A percentile compares a stretch with the other conserved stretches of the same genome.
Evolutionary conservation across 495 filamentous ascomycete genomes (phyloP).

Genomic region (Darksidea phi): DNA sequence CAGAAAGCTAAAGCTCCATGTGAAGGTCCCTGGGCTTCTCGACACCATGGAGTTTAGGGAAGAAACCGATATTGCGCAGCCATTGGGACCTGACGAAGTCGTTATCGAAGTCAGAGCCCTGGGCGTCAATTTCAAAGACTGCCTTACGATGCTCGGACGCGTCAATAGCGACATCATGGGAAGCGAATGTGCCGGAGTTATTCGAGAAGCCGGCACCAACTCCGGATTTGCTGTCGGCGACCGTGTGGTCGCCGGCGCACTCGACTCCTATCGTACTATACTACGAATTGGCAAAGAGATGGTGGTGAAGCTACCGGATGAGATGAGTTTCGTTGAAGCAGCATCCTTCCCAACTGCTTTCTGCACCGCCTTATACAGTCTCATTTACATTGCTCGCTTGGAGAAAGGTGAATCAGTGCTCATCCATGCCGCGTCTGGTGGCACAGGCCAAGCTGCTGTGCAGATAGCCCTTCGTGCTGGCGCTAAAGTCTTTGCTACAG

Average conservation of each 20-base stretch:
- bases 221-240: conserved; percentile 41
- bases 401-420: conserved; percentile 43
- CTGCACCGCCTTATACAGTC: conserved; percentile 34
- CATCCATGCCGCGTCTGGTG: conserved; percentile 49
- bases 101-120: too few species aligned
- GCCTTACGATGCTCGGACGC: conserved; percentile 7
- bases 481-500: conserved; percentile 41
- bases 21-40: too few species aligned
- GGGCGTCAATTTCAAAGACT: neutral
- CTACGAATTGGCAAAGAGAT: neutral
- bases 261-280: neutral
- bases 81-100: too few species aligned
- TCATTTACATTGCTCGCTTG: conserved; percentile 38
- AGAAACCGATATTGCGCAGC: too few species aligned
- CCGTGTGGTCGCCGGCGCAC: conserved; percentile 21
- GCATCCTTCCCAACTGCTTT: conserved; percentile 39
- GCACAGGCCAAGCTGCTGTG: conserved; percentile 47
- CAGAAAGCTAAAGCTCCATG: too few species aligned
- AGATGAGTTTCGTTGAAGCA: conserved; percentile 34
- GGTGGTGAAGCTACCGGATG: conserved; percentile 33
- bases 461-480: conserved; percentile 40
- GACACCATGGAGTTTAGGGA: too few species aligned
- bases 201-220: conserved; percentile 6
- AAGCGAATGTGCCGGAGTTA: conserved; percentile 13
- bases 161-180: conserved; percentile 6